Evolutionary conservation across 2,329 filamentous ascomycete genomes (phyloP).

Genomic region (Fusarium duplospermum): DNA sequence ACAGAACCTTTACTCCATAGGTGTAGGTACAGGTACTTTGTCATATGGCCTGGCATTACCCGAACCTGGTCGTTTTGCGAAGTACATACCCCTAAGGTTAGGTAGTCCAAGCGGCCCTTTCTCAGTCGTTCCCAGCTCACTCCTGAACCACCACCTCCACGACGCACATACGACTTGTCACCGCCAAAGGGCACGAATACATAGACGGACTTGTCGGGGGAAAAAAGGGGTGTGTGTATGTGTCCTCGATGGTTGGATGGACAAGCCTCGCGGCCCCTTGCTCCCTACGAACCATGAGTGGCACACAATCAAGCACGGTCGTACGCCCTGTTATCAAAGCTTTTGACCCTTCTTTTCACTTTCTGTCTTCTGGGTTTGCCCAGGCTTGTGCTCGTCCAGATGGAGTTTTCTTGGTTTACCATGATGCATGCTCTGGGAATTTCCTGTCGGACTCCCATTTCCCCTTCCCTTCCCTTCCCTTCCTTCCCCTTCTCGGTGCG

Average conservation of each 20-base stretch:
- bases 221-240: conserved; percentile 22
- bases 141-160: conserved; percentile 4
- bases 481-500: not conserved
- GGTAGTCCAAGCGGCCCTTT: conserved; percentile 30
- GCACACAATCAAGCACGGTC: conserved; percentile 37
- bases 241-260: conserved; percentile 13
- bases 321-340: conserved; percentile 21
- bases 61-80: not conserved
- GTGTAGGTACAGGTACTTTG: not conserved
- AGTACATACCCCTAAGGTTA: conserved; percentile 30
- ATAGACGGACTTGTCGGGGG: conserved; percentile 6
- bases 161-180: not conserved
- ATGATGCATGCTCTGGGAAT: not conserved
- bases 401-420: conserved; percentile 11
- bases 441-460: not conserved
- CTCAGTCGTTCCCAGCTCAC: conserved; percentile 20
- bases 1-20: conserved; percentile 11
- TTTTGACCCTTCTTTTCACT: not conserved
- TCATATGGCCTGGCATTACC: not conserved
- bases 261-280: conserved; percentile 14
- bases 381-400: conserved; percentile 21
- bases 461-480: not conserved
- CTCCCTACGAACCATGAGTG: conserved; percentile 35
- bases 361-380: conserved; percentile 14
- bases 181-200: not conserved